These are phyloP conservation scores for Cryptococcus sp. DNA, from an alignment of 1,284 basidiomycete genomes.

Conservation along the genomic window DNA sequence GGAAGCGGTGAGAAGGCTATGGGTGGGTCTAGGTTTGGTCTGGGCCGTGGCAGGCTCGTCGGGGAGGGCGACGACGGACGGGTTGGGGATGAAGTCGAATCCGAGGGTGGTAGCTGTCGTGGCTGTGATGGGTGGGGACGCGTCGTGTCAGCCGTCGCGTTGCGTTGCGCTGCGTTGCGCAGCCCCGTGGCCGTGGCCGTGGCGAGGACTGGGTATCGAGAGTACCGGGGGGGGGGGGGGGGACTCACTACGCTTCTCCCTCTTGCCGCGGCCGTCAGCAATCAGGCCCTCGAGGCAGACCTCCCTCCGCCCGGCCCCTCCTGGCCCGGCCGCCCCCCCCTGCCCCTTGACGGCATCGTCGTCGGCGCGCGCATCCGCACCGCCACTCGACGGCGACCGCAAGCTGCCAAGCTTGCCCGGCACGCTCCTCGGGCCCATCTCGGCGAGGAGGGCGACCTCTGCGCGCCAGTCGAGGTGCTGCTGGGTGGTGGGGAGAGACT, in stretches of 20 bases:
- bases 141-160: not conserved
- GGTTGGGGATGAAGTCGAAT: slow-evolving; percentile 43
- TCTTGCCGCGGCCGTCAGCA: slow-evolving; percentile 28
- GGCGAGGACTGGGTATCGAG: no score
- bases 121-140: slow-evolving; percentile 10
- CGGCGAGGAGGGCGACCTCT: slow-evolving; percentile 30
- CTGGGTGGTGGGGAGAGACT: slow-evolving; percentile 12
- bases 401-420: slow-evolving; percentile 1
- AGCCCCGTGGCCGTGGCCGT: no score
- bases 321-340: not conserved
- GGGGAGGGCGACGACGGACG: slow-evolving; percentile 29
- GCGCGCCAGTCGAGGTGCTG: slow-evolving; percentile 29
- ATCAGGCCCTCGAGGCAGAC: slow-evolving; percentile 33
- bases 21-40: not conserved
- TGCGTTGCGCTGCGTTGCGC: not conserved
- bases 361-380: not conserved
- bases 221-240: no score
- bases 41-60: slow-evolving; percentile 14
- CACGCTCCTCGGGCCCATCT: slow-evolving; percentile 10
- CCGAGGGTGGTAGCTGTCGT: slow-evolving; percentile 41
- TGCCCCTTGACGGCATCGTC: slow-evolving; percentile 3
- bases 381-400: not conserved
- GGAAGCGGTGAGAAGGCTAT: slow-evolving; percentile 4
- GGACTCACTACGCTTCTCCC: slow-evolving; percentile 37
- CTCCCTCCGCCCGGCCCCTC: slow-evolving; percentile 15